Evolutionary conservation across 176 grass and related monocot genomes (phyloP).

Genomic region (Elaeis guineensis): DNA sequence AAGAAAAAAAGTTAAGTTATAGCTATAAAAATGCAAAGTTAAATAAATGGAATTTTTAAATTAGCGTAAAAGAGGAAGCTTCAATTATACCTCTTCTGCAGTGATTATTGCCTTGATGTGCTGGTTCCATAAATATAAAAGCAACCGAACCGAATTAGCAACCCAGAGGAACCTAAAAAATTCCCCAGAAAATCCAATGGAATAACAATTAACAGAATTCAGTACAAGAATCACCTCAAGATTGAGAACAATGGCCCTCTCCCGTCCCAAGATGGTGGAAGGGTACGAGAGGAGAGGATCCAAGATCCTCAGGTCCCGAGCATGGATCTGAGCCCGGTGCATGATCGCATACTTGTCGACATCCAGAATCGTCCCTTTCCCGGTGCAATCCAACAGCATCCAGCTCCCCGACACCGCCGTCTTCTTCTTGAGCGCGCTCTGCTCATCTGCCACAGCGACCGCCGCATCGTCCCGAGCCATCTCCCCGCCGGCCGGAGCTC

Average conservation of each 20-base stretch:
- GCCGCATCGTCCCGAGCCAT: slow-evolving; percentile 24
- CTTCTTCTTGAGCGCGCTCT: slow-evolving; percentile 27
- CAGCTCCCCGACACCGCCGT: slow-evolving; percentile 66
- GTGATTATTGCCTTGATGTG: slow-evolving; percentile 99
- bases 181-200: neutral
- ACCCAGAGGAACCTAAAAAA: slow-evolving; percentile 6
- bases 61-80: neutral
- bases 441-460: neutral
- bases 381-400: slow-evolving; percentile 66
- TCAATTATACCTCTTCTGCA: slow-evolving; percentile 63
- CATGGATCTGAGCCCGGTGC: slow-evolving; percentile 90
- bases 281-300: slow-evolving; percentile 1
- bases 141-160: neutral
- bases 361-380: slow-evolving; percentile 52
- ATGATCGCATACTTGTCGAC: slow-evolving; percentile 39
- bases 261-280: slow-evolving; percentile 31
- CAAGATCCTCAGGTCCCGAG: slow-evolving; percentile 87
- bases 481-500: slow-evolving; percentile 25
- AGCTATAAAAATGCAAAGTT: no score
- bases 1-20: no score
- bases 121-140: slow-evolving; percentile 37
- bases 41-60: no score
- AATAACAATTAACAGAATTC: neutral
- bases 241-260: slow-evolving; percentile 97
- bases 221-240: slow-evolving; percentile 46